Base-by-base conservation (phyloP, 495 filamentous ascomycete species). In the Aspergillus homomorphus region DNA sequence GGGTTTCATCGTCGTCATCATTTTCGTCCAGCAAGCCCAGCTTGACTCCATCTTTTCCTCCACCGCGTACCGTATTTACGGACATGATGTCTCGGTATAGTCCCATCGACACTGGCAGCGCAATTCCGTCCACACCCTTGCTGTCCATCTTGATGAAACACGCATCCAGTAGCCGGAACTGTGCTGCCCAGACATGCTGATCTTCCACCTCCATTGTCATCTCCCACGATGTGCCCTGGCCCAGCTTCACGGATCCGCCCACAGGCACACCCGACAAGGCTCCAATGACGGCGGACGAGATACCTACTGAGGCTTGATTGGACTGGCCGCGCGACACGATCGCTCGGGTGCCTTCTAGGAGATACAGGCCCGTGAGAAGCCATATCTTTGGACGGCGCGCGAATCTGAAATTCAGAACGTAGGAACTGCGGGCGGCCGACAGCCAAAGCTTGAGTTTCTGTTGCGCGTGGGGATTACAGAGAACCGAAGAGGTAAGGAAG, bases 401-500 rank as follows among this genome's bases (percentile, higher is more conserved):
- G 45, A 48, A 48, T 12, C 23, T 48, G 45, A 48, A 48, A 15
- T 48, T 48, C 12, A 48, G 45, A 9, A 48, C 12, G 23, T 48
- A 48, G 19, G 45, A 21, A 9, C 45, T 48, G 20, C 45, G 45
- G 45, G 45, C 45, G 12, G 45, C 45, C 14, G 45, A 48, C 5
- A 48, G 45, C 45, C 45, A 48, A 12, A 48, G 45, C 12, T 48
- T 48, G 18, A 48, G 45, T 16, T 48, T 48, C 45, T 48, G 18
- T 48, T 48, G 45, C 3, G 45, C 45, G 1, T 22, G 45, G 8
- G 45, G 19, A 23, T 48, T 48, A 12, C 16, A 23, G 45, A 48
- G 45, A 23, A 48, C 45, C 9, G 45, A 48, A 22, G 45, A 9
- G 9, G n/a, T 23, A 6, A 48, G 45, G 19, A 48, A 48, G n/a